Evolutionary conservation across 768 basidiomycete species (phyloP), one percentile per base, ranked within the genome.

Genomic region (Psilocybe azurescens): DNA sequence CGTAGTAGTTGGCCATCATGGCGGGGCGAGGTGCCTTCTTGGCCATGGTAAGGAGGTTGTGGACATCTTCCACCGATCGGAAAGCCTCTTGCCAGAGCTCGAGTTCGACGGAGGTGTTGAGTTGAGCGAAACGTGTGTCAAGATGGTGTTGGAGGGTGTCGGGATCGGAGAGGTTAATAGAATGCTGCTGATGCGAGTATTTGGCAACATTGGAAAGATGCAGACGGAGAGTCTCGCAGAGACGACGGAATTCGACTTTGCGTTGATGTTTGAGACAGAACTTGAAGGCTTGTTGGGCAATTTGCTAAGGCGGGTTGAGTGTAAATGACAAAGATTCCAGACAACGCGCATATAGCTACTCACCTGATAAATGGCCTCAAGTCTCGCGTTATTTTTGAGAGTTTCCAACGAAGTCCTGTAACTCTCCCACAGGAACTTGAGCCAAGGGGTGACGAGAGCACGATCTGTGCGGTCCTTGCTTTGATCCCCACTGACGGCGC

Each of bases 1-100:
- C 95, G 78, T 99, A 99, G 78, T 98, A 99, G 75, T 93, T 95
- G 61, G 95, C 94, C 96, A 99, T 98, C 95, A 98, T 97, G 11
- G 89, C 84, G 0, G 94, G 94, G 36, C 94, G 89, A 1, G 95
- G 94, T 0, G 93, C 88, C 77, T 95, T 97, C 75, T 97, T 97
- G 30, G 92, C 91, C 86, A 94, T 89, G 10, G 89, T 93, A 66
- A 99, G 87, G 38, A 99, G 85, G 69, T 95, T 95, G 79, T 99
- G 97, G 41, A 98, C 93, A 74, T 99, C 97, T 75, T 99, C 97
- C 62, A 98, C 95, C 46, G 94, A 95, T 62, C 97, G 91, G 86
- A 98, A 99, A 9, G 95, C 97, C 71, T 98, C 97, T 72, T 98
- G 96, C 97, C 97, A 99, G 29, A 99, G 84, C 77, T 99, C 97